phyloP scores from a whole-genome alignment of 2,329 filamentous ascomycete genomes.

The Apiospora rasikravindrae region DNA sequence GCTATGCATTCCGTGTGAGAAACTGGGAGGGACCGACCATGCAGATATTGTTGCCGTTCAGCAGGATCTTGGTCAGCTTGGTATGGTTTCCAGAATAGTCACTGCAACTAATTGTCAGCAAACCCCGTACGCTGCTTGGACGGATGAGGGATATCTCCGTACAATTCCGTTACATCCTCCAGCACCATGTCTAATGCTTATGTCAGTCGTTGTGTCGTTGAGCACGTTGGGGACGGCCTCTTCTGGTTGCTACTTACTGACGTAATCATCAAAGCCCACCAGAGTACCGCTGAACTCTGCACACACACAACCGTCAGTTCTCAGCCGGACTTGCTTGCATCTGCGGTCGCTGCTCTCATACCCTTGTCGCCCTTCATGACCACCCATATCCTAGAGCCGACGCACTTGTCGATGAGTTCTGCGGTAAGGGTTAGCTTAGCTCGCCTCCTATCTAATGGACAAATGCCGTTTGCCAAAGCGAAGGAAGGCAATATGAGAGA shows the following conservation, averaged over 20 bases:
- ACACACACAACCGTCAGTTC: background rate
- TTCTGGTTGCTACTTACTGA: slow-evolving; percentile 75
- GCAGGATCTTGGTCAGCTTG: slow-evolving; percentile 89
- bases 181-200: slow-evolving; percentile 85
- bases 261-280: slow-evolving; percentile 97
- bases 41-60: slow-evolving; percentile 99
- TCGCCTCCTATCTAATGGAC: background rate
- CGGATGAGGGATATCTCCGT: slow-evolving; percentile 40
- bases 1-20: background rate
- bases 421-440: slow-evolving; percentile 20
- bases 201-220: slow-evolving; percentile 11
- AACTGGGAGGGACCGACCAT: slow-evolving; percentile 69
- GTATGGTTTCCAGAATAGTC: slow-evolving; percentile 89
- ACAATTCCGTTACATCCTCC: slow-evolving; percentile 97
- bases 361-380: slow-evolving; percentile 99
- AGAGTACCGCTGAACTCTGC: slow-evolving; percentile 94
- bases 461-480: background rate
- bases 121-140: background rate
- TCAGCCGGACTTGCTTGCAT: background rate
- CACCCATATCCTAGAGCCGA: slow-evolving; percentile 97
- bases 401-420: slow-evolving; percentile 99
- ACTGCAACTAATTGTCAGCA: slow-evolving; percentile 52
- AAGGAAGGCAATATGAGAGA: background rate
- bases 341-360: slow-evolving; percentile 43
- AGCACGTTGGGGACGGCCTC: background rate